Evolutionary conservation across 1,284 basidiomycete genomes (phyloP).

Genomic region (Chalciporus piperatoides): DNA sequence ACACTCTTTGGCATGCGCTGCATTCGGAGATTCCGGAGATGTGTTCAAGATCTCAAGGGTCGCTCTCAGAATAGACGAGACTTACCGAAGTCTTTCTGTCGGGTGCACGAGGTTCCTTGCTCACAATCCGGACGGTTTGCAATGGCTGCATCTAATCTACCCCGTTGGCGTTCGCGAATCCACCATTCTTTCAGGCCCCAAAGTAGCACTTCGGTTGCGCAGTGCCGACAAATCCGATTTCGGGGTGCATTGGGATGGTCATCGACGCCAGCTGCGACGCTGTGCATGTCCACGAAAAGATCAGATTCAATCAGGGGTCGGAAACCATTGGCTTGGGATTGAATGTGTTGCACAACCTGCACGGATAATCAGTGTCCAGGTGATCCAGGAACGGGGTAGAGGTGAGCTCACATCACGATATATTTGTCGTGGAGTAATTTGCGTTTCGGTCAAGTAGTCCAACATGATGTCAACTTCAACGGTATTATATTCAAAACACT

Average conservation of each 20-base stretch:
- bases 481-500: conserved; percentile 68
- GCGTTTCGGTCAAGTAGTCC: conserved; percentile 62
- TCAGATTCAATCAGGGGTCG: conserved; percentile 61
- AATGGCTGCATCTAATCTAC: conserved; percentile 51
- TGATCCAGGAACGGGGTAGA: conserved; percentile 5
- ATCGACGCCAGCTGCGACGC: conserved; percentile 49
- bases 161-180: conserved; percentile 68
- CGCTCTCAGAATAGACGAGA: conserved; percentile 8
- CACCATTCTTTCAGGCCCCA: conserved; percentile 77
- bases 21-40: conserved; percentile 9
- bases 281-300: conserved; percentile 63
- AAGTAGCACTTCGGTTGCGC: conserved; percentile 67
- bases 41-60: not conserved
- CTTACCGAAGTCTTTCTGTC: conserved; percentile 63
- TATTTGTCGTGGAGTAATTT: conserved; percentile 61
- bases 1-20: conserved; percentile 73
- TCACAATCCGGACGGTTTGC: conserved; percentile 59
- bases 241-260: conserved; percentile 54
- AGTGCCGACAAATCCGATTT: conserved; percentile 59
- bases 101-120: conserved; percentile 50
- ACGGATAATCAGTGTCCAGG: conserved; percentile 6
- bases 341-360: conserved; percentile 60
- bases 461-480: conserved; percentile 77
- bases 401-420: conserved; percentile 59
- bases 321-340: conserved; percentile 59